Evolutionary conservation across 2,329 filamentous ascomycete genomes (phyloP).

Genomic region (Sclerotinia spermophila): DNA sequence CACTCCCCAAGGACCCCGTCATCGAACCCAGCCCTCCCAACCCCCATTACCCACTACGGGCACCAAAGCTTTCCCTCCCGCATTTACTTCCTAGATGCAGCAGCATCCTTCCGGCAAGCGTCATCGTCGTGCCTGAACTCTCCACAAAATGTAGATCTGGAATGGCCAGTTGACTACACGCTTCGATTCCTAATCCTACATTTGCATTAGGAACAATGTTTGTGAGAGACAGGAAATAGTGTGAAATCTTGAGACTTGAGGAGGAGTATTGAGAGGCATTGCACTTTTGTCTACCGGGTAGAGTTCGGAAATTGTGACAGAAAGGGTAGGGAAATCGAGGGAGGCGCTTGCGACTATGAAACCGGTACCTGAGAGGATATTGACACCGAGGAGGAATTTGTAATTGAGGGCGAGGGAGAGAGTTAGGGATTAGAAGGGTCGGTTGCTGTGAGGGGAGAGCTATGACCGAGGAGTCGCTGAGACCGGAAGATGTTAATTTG

Average conservation of each 20-base stretch:
- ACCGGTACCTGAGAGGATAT: neutral
- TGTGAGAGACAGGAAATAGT: slow-evolving; percentile 5
- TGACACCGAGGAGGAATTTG: slow-evolving; percentile 12
- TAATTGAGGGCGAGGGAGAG: slow-evolving; percentile 5
- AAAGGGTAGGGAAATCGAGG: slow-evolving; percentile 6
- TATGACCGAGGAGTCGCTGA: neutral
- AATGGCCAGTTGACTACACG: neutral
- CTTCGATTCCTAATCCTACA: neutral
- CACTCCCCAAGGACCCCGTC: neutral
- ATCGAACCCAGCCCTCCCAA: neutral
- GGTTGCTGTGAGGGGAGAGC: slow-evolving; percentile 11
- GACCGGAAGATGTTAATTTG: neutral
- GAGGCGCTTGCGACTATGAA: slow-evolving; percentile 9
- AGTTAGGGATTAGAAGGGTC: neutral
- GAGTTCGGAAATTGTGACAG: slow-evolving; percentile 1
- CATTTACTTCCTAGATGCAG: neutral
- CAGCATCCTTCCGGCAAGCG: neutral
- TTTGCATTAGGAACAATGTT: slow-evolving; percentile 9
- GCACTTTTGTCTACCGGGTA: slow-evolving; percentile 5
- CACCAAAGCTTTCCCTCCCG: neutral
- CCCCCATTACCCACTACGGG: neutral
- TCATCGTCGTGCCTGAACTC: neutral
- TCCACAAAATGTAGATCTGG: neutral
- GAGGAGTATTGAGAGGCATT: neutral
- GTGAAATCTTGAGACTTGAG: neutral